These are phyloP conservation scores for Macrocybe gigantea DNA, from an alignment of 768 basidiomycete genomes.

Conservation along the genomic window DNA sequence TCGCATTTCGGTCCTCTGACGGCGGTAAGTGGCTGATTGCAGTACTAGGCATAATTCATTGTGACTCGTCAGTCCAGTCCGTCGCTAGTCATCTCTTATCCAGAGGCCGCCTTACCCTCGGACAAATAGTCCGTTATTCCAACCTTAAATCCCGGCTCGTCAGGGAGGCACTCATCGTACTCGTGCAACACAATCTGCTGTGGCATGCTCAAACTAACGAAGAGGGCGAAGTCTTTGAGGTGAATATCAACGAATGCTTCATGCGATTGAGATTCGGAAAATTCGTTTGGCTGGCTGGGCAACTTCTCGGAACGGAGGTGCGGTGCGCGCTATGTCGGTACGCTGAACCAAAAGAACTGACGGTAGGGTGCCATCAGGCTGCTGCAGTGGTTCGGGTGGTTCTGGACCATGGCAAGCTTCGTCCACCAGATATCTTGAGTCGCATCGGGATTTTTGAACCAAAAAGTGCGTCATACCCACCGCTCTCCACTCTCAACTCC, in stretches of 20 bases:
- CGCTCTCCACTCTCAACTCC: neutral
- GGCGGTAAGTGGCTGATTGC: constrained; percentile 40
- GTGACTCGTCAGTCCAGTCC: constrained; percentile 37
- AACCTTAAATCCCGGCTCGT: constrained; percentile 60
- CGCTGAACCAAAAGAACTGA: constrained; percentile 1
- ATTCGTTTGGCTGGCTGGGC: constrained; percentile 70
- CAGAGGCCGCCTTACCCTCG: constrained; percentile 73
- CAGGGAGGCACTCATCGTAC: constrained; percentile 65
- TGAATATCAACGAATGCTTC: constrained; percentile 81
- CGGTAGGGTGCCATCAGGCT: constrained; percentile 38
- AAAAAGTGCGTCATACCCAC: constrained; percentile 40
- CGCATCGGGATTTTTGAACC: constrained; percentile 44
- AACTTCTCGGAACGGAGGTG: constrained; percentile 67
- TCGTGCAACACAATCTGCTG: constrained; percentile 88
- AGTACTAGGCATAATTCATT: neutral
- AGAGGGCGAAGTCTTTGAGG: constrained; percentile 73
- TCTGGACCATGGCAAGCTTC: constrained; percentile 83
- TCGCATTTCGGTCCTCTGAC: constrained; percentile 56
- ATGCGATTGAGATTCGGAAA: constrained; percentile 77
- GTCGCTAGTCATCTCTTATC: constrained; percentile 71
- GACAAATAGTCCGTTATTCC: constrained; percentile 65
- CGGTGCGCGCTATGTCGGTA: constrained; percentile 18
- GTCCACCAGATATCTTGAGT: constrained; percentile 62
- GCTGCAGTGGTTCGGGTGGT: constrained; percentile 71
- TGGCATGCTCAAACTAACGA: constrained; percentile 76